Base-by-base conservation (phyloP, 495 filamentous ascomycete species). In the Penicillium parvum region DNA sequence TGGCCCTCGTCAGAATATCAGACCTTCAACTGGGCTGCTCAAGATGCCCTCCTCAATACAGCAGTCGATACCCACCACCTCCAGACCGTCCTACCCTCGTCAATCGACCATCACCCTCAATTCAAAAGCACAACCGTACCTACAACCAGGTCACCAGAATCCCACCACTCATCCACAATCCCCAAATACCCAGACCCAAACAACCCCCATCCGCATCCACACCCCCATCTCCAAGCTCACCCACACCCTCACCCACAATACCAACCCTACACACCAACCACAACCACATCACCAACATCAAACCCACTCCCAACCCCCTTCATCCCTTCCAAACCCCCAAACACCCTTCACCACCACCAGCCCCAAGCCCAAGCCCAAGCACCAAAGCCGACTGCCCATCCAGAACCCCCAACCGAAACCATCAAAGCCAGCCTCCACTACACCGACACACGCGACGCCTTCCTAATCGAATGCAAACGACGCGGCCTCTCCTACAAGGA, bases 401-500 rank as follows among this genome's bases (percentile, higher is more conserved):
- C n/a, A n/a, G n/a, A n/a, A n/a, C 16, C 27, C 7, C 15, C 28
- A 1, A 5, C 28, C 12, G 28, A 15, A 4, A 5, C 28, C 27
- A 33, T 39, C 10, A 42, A 32, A 29, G 26, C 50, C 6, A 33
- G 18, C 7, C 14, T 51, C 3, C 46, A 46, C 41, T 41, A 50
- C 39, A 50, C 41, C 17, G 50, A 71, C 8, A 44, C 53, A 5
- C 77, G 78, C 41, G 82, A 95, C 55, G 60, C 70, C 1, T 80
- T 85, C 40, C 68, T 96, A 0, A 65, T 95, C 11, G 52, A 72
- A 10, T 75, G 66, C 35, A 87, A 85, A 60, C 53, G 64, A 7
- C 64, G 65, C n/a, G 86, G 86, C 0, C 65, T 85, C 52, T 82
- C 86, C 4, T 96, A 96, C 69, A 84, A 80, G 45, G 77, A 88